These are phyloP conservation scores for Drechslera avenae DNA, from an alignment of 2,329 filamentous ascomycete genomes.

Conservation along the genomic window DNA sequence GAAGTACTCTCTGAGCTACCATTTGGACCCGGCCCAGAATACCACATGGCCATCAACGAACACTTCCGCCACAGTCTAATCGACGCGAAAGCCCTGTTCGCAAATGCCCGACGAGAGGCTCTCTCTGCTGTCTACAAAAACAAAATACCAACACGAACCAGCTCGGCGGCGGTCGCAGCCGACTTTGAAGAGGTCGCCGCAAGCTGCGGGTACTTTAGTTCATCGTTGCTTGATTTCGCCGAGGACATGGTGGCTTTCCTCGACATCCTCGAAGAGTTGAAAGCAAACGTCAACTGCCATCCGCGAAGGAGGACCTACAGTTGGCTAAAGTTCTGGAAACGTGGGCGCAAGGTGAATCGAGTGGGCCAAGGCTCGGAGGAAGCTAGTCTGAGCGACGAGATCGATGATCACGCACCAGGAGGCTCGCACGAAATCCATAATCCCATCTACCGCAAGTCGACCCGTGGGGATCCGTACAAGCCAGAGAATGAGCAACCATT, in stretches of 20 bases:
- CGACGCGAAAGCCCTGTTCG: constrained; percentile 81
- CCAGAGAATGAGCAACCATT: constrained; percentile 39
- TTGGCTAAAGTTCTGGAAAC: constrained; percentile 83
- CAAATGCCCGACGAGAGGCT: constrained; percentile 73
- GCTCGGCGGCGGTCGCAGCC: constrained; percentile 77
- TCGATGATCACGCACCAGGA: constrained; percentile 32
- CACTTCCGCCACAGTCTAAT: constrained; percentile 80
- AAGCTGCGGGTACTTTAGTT: constrained; percentile 97
- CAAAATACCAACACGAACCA: constrained; percentile 71
- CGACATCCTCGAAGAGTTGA: constrained; percentile 82
- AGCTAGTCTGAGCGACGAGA: constrained; percentile 33
- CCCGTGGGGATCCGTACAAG: constrained; percentile 36
- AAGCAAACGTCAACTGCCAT: constrained; percentile 69
- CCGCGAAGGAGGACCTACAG: constrained; percentile 71
- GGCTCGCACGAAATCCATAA: constrained; percentile 45
- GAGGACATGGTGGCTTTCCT: constrained; percentile 86
- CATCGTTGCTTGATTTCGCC: constrained; percentile 86
- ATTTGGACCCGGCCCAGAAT: constrained; percentile 71
- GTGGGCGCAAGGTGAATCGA: constrained; percentile 18
- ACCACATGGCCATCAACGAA: constrained; percentile 74
- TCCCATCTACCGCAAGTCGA: constrained; percentile 39
- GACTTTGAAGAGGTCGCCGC: constrained; percentile 97
- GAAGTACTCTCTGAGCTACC: constrained; percentile 87
- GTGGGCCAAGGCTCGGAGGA: constrained; percentile 31
- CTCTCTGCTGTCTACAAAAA: constrained; percentile 79